Conservation (phyloP, 1,139 yeast genomes). For the Lodderomyces jiufengensis region DNA sequence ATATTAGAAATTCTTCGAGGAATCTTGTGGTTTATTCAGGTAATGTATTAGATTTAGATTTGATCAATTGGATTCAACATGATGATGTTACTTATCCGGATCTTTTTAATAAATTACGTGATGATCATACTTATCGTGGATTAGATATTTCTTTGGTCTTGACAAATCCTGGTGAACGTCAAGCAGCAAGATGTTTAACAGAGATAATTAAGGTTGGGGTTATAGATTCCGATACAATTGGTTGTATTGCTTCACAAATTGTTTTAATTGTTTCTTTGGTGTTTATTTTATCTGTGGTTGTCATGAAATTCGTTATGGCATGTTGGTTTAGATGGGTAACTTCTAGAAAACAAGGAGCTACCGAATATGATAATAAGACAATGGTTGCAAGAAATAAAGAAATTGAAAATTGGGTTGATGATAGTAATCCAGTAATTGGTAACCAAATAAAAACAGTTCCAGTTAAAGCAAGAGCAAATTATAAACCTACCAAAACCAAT, state of each 20-base stretch:
- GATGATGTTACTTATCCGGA: conserved; percentile 71
- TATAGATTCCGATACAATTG: conserved; percentile 85
- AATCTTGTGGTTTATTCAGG: conserved; percentile 87
- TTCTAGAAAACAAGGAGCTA: conserved; percentile 78
- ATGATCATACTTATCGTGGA: conserved; percentile 59
- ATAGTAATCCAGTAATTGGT: conserved; percentile 35
- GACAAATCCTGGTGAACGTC: conserved; percentile 64
- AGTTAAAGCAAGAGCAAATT: conserved; percentile 47
- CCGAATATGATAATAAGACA: conserved; percentile 46
- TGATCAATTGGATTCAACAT: conserved; percentile 68
- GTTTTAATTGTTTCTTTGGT: conserved; percentile 78
- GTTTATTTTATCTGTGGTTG: conserved; percentile 77
- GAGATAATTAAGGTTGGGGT: conserved; percentile 88
- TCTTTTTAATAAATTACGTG: conserved; percentile 59
- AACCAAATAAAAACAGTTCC: conserved; percentile 61
- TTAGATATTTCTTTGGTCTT: conserved; percentile 77
- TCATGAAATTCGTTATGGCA: conserved; percentile 76
- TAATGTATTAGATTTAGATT: conserved; percentile 74
- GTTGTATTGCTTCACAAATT: conserved; percentile 90
- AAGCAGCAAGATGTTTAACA: conserved; percentile 76
- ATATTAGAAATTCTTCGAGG: conserved; percentile 64
- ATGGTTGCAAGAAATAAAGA: conserved; percentile 51
- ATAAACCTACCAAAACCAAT: conserved; percentile 37
- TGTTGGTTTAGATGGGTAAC: conserved; percentile 85
- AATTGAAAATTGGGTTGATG: conserved; percentile 78